These are phyloP conservation scores for Polymyxa betae DNA, from an alignment of 208 protist genomes.

Conservation along the genomic window DNA sequence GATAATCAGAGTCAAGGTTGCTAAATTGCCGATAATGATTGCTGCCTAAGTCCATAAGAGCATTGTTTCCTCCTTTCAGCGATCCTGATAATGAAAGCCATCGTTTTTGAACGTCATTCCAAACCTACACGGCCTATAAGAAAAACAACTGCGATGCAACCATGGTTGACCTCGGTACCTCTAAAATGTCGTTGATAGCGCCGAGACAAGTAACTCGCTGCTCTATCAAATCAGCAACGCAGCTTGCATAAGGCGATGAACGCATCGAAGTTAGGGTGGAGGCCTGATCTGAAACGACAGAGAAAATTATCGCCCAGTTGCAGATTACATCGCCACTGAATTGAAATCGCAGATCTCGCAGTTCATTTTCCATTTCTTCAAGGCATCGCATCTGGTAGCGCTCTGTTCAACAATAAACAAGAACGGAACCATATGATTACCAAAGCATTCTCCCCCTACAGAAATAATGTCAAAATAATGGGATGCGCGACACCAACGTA, in stretches of 20 bases:
- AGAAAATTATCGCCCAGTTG: background rate
- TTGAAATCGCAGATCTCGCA: background rate
- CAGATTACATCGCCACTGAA: background rate
- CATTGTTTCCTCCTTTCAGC: background rate
- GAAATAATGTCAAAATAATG: background rate
- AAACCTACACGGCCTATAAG: background rate
- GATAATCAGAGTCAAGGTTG: conserved; percentile 4
- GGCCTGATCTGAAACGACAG: background rate
- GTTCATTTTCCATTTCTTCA: conserved; percentile 1
- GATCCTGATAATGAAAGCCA: background rate
- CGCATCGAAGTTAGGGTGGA: conserved; percentile 27
- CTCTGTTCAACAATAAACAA: no score
- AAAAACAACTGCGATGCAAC: background rate
- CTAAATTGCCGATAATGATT: background rate
- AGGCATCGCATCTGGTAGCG: background rate
- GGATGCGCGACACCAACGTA: no score
- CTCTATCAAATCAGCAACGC: background rate
- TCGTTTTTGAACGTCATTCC: conserved; percentile 6
- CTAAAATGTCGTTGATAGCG: background rate
- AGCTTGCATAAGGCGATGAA: background rate
- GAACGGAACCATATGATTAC: no score
- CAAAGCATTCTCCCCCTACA: background rate
- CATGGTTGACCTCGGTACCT: background rate
- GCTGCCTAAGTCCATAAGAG: background rate
- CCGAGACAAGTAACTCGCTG: background rate